These are phyloP conservation scores for Eucalyptus shirleyi DNA, from an alignment of 345 rosid genomes.

Conservation along the genomic window DNA sequence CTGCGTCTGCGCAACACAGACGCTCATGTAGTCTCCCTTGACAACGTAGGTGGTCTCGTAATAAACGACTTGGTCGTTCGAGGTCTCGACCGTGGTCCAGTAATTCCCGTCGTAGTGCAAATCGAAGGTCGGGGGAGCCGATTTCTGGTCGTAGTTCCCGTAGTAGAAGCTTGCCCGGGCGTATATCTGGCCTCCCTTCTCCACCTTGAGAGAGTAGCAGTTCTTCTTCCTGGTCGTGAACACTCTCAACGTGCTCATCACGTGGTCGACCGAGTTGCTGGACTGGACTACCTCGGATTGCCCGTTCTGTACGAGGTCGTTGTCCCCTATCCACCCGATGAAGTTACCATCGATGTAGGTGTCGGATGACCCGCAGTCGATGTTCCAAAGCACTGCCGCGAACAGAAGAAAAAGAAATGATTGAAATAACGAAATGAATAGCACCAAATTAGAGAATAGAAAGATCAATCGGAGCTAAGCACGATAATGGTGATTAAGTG, in stretches of 20 bases:
- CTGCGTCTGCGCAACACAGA: slow-evolving; percentile 21
- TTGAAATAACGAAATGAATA: not conserved
- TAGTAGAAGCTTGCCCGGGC: slow-evolving; percentile 23
- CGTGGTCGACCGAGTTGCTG: not conserved
- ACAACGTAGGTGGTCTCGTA: slow-evolving; percentile 10
- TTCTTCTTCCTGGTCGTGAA: slow-evolving; percentile 14
- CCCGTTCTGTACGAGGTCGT: slow-evolving; percentile 3
- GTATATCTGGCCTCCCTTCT: slow-evolving; percentile 2
- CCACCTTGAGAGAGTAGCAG: slow-evolving; percentile 9
- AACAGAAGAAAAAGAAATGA: not conserved
- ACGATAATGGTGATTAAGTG: not conserved
- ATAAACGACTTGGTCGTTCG: not conserved
- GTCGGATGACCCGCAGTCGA: slow-evolving; percentile 18
- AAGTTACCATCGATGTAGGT: not conserved
- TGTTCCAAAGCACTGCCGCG: slow-evolving; percentile 1
- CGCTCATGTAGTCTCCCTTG: slow-evolving; percentile 2
- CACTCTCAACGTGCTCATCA: slow-evolving; percentile 14
- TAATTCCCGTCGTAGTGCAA: slow-evolving; percentile 21
- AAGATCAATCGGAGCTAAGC: not conserved
- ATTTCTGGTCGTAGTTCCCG: slow-evolving; percentile 26
- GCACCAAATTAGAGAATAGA: not conserved
- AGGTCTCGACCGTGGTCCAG: slow-evolving; percentile 20
- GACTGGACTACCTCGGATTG: not conserved
- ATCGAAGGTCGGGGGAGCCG: slow-evolving; percentile 20
- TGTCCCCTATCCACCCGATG: slow-evolving; percentile 12